These are phyloP conservation scores for Tephrocybe sp. DNA, from an alignment of 768 basidiomycete genomes.

Conservation along the genomic window DNA sequence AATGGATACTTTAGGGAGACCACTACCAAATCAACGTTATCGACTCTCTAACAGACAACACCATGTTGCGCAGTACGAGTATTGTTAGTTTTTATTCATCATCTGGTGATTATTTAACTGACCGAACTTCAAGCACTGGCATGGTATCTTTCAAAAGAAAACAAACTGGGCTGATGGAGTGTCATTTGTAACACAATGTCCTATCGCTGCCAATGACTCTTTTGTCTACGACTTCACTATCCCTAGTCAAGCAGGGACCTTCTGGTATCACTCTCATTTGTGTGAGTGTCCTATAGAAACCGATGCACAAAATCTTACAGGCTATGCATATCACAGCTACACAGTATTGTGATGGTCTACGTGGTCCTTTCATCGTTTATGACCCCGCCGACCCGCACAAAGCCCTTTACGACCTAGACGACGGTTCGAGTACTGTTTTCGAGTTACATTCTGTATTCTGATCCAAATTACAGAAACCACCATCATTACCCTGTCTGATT, in stretches of 20 bases:
- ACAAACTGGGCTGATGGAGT: conserved; percentile 36
- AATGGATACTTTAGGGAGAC: conserved; percentile 14
- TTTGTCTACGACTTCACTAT: conserved; percentile 38
- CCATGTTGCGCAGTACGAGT: conserved; percentile 22
- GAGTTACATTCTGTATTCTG: no score
- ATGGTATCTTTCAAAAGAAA: conserved; percentile 43
- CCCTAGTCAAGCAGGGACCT: conserved; percentile 22
- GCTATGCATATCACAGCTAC: conserved; percentile 30
- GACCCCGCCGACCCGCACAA: conserved; percentile 34
- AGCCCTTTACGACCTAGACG: conserved; percentile 29
- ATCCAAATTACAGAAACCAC: conserved; percentile 41
- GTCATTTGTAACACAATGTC: conserved; percentile 38
- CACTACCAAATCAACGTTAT: conserved; percentile 22
- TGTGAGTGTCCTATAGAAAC: conserved; percentile 13
- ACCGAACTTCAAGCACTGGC: conserved; percentile 33
- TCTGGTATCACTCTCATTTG: conserved; percentile 28
- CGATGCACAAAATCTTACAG: background rate
- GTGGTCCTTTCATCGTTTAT: conserved; percentile 35
- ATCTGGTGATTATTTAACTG: background rate
- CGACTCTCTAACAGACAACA: conserved; percentile 18
- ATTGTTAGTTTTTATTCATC: conserved; percentile 15
- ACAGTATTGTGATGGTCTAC: conserved; percentile 48
- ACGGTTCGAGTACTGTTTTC: no score
- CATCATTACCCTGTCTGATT: conserved; percentile 39
- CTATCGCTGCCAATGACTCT: conserved; percentile 32